Percentiles rank a stretch among this genome's conserved stretches.
phyloP scores from a whole-genome alignment of 176 grass and related monocot species.

The Guadua angustifolia region DNA sequence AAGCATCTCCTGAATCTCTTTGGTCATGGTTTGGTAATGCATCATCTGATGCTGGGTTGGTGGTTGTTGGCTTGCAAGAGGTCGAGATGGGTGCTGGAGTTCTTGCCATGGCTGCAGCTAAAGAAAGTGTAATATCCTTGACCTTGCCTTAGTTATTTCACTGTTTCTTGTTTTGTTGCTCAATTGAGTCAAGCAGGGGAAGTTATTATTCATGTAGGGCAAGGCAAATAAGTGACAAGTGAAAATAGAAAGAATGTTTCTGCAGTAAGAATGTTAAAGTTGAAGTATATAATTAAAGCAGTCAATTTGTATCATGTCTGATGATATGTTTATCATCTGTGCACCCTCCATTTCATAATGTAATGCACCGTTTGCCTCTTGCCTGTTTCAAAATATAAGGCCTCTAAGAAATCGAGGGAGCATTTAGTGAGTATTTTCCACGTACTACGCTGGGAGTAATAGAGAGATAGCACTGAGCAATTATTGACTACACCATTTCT shows the following conservation, averaged over 20 bases:
- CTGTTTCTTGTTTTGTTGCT: slow-evolving; percentile 38
- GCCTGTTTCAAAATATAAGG: slow-evolving; percentile 24
- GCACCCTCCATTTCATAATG: background rate
- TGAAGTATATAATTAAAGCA: background rate
- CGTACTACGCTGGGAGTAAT: background rate
- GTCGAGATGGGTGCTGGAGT: slow-evolving; percentile 99
- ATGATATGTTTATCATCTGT: background rate
- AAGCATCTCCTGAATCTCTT: slow-evolving; percentile 74
- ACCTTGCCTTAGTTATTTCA: slow-evolving; percentile 14
- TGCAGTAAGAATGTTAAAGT: slow-evolving; percentile 19
- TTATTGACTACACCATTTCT: background rate
- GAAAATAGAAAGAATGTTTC: slow-evolving; percentile 8
- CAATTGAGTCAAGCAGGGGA: slow-evolving; percentile 10
- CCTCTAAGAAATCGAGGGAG: background rate
- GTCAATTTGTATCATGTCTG: slow-evolving; percentile 6
- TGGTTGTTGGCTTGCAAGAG: slow-evolving; percentile 95
- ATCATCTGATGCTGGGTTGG: slow-evolving; percentile 70
- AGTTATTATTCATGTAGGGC: slow-evolving; percentile 20
- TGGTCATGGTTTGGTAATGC: slow-evolving; percentile 72
- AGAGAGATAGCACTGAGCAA: background rate
- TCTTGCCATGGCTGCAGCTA: slow-evolving; percentile 97
- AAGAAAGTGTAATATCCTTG: slow-evolving; percentile 89
- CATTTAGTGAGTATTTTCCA: background rate
- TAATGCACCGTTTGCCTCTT: background rate
- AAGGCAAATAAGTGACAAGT: slow-evolving; percentile 3